These are phyloP conservation scores for Heliophila coronopifolia DNA, from an alignment of 441 rosid genomes.

Conservation along the genomic window DNA sequence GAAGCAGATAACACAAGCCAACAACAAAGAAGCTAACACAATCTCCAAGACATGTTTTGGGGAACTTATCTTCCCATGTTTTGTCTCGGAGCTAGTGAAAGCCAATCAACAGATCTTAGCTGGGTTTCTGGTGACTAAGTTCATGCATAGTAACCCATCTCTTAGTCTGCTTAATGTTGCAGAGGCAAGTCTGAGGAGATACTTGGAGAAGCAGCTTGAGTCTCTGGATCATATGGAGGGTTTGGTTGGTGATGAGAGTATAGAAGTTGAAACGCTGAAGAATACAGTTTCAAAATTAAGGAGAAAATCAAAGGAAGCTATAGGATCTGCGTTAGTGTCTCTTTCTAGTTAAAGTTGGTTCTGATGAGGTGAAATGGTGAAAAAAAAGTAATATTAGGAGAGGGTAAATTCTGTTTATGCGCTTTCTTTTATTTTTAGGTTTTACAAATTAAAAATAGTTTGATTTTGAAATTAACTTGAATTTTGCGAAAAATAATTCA, in stretches of 20 bases:
- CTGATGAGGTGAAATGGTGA: not conserved
- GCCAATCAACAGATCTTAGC: conserved; percentile 72
- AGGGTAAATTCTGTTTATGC: not conserved
- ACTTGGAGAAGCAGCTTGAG: conserved; percentile 51
- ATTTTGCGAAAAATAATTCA: no score
- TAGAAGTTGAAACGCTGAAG: conserved; percentile 34
- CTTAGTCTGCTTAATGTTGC: conserved; percentile 57
- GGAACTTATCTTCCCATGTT: conserved; percentile 59
- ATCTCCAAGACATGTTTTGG: conserved; percentile 36
- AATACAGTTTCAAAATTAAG: conserved; percentile 41
- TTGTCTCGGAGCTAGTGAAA: conserved; percentile 67
- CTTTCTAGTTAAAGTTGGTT: conserved; percentile 26
- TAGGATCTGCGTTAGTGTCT: conserved; percentile 48
- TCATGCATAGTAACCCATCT: conserved; percentile 77
- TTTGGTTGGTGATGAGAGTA: conserved; percentile 26
- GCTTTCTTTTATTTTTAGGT: no score
- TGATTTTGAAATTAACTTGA: no score
- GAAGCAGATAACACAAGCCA: conserved; percentile 27
- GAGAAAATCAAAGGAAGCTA: conserved; percentile 36
- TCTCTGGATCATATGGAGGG: conserved; percentile 28
- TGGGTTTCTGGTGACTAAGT: conserved; percentile 62
- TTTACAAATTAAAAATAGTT: no score
- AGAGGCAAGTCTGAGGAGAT: conserved; percentile 61
- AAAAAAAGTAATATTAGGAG: conserved; percentile 3
- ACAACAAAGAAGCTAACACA: conserved; percentile 25